These are phyloP conservation scores for Volvox africanus DNA, from an alignment of 139 green algal species.

Conservation along the genomic window DNA sequence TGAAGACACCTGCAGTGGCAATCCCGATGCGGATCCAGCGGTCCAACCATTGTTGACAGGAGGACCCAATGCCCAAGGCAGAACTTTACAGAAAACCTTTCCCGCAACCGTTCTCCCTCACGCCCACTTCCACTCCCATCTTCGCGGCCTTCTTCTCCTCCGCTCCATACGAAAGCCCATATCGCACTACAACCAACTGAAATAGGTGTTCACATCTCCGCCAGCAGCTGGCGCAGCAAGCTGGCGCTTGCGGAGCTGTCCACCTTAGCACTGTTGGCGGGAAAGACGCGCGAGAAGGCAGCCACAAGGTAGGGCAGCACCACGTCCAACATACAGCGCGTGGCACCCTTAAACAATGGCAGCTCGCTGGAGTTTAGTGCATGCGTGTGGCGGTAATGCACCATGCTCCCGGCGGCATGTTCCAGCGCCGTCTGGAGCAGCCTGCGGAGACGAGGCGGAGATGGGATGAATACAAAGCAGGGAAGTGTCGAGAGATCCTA, in stretches of 20 bases:
- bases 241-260: constrained; percentile 1
- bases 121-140: too few species aligned
- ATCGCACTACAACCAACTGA: too few species aligned
- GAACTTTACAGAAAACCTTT: too few species aligned
- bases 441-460: constrained; percentile 27
- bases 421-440: constrained; percentile 73
- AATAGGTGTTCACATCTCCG: constrained; percentile 24
- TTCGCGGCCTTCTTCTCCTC: too few species aligned
- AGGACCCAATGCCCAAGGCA: too few species aligned
- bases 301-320: constrained; percentile 70
- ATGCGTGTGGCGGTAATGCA: constrained; percentile 71
- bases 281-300: constrained; percentile 77
- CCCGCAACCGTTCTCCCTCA: too few species aligned
- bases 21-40: too few species aligned
- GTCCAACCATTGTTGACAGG: too few species aligned
- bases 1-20: too few species aligned
- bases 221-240: constrained; percentile 46
- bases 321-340: constrained; percentile 58
- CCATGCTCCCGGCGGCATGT: constrained; percentile 65
- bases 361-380: constrained; percentile 64
- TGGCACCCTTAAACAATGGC: constrained; percentile 56
- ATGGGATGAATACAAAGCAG: background rate
- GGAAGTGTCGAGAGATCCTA: too few species aligned
- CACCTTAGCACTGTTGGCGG: constrained; percentile 41
- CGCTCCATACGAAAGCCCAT: too few species aligned